Evolutionary conservation across 768 basidiomycete species (phyloP), one percentile per base, ranked within the genome.

Genomic region (Gymnopilus dilepis): DNA sequence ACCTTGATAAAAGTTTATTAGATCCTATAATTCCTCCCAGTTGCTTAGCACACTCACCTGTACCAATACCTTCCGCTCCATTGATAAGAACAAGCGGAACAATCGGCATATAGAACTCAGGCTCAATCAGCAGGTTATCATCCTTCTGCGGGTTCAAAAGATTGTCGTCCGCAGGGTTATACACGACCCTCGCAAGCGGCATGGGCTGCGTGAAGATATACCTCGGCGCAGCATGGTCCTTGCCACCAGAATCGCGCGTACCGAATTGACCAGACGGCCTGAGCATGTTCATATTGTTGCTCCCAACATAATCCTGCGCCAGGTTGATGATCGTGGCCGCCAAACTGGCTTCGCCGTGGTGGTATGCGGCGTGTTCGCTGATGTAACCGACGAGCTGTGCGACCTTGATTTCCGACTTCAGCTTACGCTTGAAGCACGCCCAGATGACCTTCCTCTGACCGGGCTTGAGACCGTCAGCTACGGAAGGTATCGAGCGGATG

Each of bases 371-470:
- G 60, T 96, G 89, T 73, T 98, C 97, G 2, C 88, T 87, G 59
- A 99, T 91, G 73, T 97, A 98, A 77, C 97, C 97, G 55, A 93
- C 90, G 19, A 99, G 86, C 83, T 99, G 97, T 0, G 90, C 92
- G 56, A 98, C 93, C 83, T 97, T 99, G 79, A 97, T 87, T 74
- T 97, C 93, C 65, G 84, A 87, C 79, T 91, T 94, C 66, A 97
- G 76, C 65, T 98, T 98, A 58, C 93, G 87, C 77, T 93, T 97
- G 84, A 98, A 99, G 74, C 92, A 95, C 67, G 83, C 94, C 88
- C 95, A 99, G 31, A 99, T 85, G 43, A 99, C 94, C 73, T 99
- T 99, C 38, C 97, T 83, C 71, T 99, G 97, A 73, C 95, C 96
- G 40, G 97, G 97, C 76, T 99, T 99, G 59, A 99, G 80, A 45